phyloP scores from a whole-genome alignment of 2,329 filamentous ascomycete species.

The Colletotrichum chlorophyti region DNA sequence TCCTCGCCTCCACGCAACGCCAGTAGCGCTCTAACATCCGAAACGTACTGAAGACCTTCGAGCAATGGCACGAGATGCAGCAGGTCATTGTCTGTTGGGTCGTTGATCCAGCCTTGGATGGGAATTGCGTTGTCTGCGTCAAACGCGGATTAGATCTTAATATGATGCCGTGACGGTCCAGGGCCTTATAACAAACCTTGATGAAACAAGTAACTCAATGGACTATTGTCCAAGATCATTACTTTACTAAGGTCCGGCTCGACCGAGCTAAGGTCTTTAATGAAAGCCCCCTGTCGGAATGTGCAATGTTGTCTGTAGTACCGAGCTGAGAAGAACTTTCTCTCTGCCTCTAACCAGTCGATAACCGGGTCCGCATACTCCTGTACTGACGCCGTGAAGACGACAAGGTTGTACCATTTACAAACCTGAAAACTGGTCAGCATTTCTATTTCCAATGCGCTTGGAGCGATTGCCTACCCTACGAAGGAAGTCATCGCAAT shows the following conservation, averaged over 20 bases:
- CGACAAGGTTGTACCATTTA: slow-evolving; percentile 97
- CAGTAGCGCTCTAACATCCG: slow-evolving; percentile 90
- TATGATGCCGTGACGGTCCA: background rate
- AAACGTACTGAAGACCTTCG: slow-evolving; percentile 95
- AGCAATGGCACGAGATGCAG: slow-evolving; percentile 91
- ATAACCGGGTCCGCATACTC: slow-evolving; percentile 99
- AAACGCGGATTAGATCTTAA: background rate
- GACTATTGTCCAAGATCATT: slow-evolving; percentile 98
- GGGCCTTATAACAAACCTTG: slow-evolving; percentile 70
- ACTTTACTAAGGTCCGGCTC: slow-evolving; percentile 97
- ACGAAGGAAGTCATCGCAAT: slow-evolving; percentile 95
- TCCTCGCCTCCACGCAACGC: slow-evolving; percentile 88
- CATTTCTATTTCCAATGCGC: background rate
- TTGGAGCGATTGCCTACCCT: slow-evolving; percentile 59
- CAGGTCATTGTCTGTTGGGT: slow-evolving; percentile 95
- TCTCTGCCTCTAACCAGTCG: slow-evolving; percentile 96
- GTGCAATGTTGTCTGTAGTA: slow-evolving; percentile 99
- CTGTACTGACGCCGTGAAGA: slow-evolving; percentile 97
- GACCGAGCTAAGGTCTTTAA: slow-evolving; percentile 95
- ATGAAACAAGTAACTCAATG: slow-evolving; percentile 97
- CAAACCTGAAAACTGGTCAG: slow-evolving; percentile 59
- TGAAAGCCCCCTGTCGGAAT: slow-evolving; percentile 92
- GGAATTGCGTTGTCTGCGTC: slow-evolving; percentile 94
- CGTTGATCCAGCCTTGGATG: slow-evolving; percentile 99
- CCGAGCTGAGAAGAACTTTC: slow-evolving; percentile 92